Evolutionary conservation across 2,329 filamentous ascomycete genomes (phyloP).

Genomic region (Paecilomyces variotii): DNA sequence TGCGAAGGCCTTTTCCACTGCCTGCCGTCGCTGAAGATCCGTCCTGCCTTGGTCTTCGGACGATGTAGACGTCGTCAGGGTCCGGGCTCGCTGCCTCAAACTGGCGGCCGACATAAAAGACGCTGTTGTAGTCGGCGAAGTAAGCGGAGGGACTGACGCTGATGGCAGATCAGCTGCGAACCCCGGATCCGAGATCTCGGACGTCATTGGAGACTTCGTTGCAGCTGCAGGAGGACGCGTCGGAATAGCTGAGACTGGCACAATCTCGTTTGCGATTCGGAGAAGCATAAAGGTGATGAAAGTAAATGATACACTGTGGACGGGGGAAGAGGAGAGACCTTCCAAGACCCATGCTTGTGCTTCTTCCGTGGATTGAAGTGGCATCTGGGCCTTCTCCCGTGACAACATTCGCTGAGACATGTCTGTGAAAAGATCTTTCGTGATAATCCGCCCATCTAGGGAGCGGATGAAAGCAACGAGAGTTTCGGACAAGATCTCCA

Average conservation of each 20-base stretch:
- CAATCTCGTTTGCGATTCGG: conserved; percentile 49
- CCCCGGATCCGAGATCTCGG: conserved; percentile 1
- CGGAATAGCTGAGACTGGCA: conserved; percentile 26
- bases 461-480: conserved; percentile 67
- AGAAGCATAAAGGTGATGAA: conserved; percentile 73
- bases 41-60: conserved; percentile 36
- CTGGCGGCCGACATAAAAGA: conserved; percentile 21
- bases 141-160: conserved; percentile 7
- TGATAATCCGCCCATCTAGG: conserved; percentile 72
- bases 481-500: conserved; percentile 66
- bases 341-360: conserved; percentile 61
- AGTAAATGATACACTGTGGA: conserved; percentile 82
- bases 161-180: conserved; percentile 6
- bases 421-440: conserved; percentile 59
- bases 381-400: conserved; percentile 43
- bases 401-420: conserved; percentile 53
- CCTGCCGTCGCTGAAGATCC: conserved; percentile 47
- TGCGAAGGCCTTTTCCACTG: conserved; percentile 55
- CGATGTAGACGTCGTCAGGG: conserved; percentile 19
- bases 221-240: conserved; percentile 3
- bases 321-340: conserved; percentile 60
- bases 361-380: conserved; percentile 44
- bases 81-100: conserved; percentile 20
- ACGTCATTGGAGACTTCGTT: conserved; percentile 12
- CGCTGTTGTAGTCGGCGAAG: conserved; percentile 4